These are phyloP conservation scores for Blastomyces percursus DNA, from an alignment of 2,329 filamentous ascomycete species.

Conservation along the genomic window DNA sequence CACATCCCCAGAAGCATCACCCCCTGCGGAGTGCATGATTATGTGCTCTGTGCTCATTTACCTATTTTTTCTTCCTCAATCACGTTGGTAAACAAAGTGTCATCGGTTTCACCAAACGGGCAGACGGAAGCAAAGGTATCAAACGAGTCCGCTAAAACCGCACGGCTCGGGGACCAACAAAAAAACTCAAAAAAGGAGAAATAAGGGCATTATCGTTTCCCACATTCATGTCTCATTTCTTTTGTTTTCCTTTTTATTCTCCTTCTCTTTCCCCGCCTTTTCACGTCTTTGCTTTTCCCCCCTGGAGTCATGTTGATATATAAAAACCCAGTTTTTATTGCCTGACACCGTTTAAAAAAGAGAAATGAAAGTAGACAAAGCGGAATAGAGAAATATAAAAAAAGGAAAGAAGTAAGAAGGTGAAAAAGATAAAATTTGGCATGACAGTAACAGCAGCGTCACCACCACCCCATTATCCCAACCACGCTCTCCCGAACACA, in stretches of 20 bases:
- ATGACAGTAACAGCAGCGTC: background rate
- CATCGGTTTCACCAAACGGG: background rate
- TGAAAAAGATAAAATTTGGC: background rate
- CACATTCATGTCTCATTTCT: background rate
- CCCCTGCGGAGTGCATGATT: background rate
- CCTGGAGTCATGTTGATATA: background rate
- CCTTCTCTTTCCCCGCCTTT: background rate
- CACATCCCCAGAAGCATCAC: background rate
- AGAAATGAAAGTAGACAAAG: background rate
- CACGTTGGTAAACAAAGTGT: background rate
- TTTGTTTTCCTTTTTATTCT: background rate
- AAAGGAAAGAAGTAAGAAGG: background rate
- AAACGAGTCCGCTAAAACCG: background rate
- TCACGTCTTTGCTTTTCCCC: background rate
- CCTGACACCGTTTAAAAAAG: slow-evolving; percentile 22
- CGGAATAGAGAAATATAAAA: background rate
- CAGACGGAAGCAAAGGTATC: too few species aligned
- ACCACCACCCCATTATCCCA: background rate
- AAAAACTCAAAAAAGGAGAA: background rate
- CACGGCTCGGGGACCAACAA: background rate
- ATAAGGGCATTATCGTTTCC: background rate
- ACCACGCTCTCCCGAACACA: background rate
- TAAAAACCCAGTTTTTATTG: slow-evolving; percentile 18
- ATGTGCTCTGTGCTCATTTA: background rate
- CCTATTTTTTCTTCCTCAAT: background rate